These are phyloP conservation scores for Circinella minor DNA, from an alignment of 371 early-diverging fungal species.

Conservation along the genomic window DNA sequence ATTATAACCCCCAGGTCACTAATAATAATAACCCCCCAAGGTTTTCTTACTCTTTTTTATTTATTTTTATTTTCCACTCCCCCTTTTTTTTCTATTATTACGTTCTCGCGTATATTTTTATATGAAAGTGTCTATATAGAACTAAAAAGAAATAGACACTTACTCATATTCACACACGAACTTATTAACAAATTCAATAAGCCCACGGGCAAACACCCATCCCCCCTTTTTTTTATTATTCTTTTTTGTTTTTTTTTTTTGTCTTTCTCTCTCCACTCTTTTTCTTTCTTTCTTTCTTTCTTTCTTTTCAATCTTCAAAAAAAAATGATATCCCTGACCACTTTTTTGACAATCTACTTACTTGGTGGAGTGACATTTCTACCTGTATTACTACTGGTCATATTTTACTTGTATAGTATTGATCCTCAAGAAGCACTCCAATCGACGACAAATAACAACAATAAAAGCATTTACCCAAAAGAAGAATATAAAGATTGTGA, in stretches of 20 bases:
- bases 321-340: slow-evolving; percentile 21
- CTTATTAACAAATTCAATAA: too few species aligned
- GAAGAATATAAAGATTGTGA: slow-evolving; percentile 19
- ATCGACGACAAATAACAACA: neutral
- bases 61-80: neutral
- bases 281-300: neutral
- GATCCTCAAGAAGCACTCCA: slow-evolving; percentile 5
- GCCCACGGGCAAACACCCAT: too few species aligned
- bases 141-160: too few species aligned
- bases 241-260: neutral
- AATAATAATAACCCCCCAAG: neutral
- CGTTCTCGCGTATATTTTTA: too few species aligned
- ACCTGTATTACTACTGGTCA: slow-evolving; percentile 24
- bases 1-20: neutral
- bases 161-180: too few species aligned
- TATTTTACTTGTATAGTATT: slow-evolving; percentile 13
- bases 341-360: slow-evolving; percentile 30
- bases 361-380: slow-evolving; percentile 42
- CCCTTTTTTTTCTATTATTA: neutral
- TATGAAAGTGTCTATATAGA: too few species aligned
- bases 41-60: neutral
- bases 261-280: neutral
- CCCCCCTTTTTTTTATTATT: neutral
- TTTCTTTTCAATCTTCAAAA: too few species aligned
- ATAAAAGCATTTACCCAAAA: slow-evolving; percentile 10